phyloP scores from a whole-genome alignment of 257 asterid genomes.

The Salvia splendens region DNA sequence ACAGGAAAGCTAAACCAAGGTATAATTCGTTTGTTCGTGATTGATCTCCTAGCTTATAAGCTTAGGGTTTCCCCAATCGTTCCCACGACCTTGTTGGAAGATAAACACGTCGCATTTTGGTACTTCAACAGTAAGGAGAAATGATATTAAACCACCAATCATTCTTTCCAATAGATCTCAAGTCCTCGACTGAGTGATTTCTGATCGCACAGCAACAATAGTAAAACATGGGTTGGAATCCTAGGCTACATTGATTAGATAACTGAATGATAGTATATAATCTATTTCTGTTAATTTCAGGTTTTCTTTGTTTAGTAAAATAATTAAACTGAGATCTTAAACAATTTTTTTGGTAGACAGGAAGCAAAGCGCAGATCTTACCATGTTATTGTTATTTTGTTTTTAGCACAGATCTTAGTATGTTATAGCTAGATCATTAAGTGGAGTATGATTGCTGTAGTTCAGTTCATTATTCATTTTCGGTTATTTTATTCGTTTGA shows the following conservation, averaged over 20 bases:
- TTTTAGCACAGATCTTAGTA: not conserved
- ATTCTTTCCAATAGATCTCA: not conserved
- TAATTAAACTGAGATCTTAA: slow-evolving; percentile 1
- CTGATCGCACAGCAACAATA: not conserved
- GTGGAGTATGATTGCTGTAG: slow-evolving; percentile 18
- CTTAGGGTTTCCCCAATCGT: not conserved
- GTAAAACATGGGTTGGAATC: slow-evolving; percentile 19
- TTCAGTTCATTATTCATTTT: slow-evolving; percentile 5
- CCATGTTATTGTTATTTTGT: not conserved
- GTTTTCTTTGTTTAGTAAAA: not conserved
- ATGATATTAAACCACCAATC: not conserved
- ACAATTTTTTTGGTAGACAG: not conserved
- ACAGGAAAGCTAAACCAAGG: not conserved
- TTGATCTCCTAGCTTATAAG: slow-evolving; percentile 15
- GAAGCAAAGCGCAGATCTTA: not conserved
- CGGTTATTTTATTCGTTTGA: slow-evolving; percentile 2
- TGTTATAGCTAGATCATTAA: not conserved
- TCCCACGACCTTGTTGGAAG: not conserved
- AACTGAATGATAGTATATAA: slow-evolving; percentile 1
- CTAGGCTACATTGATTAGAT: not conserved
- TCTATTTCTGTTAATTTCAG: not conserved
- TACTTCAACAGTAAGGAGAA: not conserved
- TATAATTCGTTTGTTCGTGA: slow-evolving; percentile 20
- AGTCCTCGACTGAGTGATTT: not conserved
- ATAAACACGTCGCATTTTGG: not conserved